A percentile compares a stretch with the other conserved stretches of the same genome.
These are phyloP conservation scores for Lophiotrema nucula DNA, from an alignment of 495 filamentous ascomycete species.

Conservation along the genomic window DNA sequence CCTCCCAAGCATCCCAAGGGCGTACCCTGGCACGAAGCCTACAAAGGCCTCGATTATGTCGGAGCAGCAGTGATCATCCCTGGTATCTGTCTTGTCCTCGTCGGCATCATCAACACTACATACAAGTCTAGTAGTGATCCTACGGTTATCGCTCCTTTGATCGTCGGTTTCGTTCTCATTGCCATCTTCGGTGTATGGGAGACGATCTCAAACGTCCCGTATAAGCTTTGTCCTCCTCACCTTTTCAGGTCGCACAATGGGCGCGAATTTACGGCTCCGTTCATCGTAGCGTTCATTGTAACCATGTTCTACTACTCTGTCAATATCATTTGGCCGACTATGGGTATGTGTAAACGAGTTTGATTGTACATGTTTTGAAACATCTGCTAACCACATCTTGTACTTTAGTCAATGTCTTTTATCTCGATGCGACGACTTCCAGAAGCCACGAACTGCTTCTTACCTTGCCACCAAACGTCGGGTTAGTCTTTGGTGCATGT, in stretches of 20 bases:
- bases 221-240: conserved; percentile 26
- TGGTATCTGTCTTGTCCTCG: conserved; percentile 40
- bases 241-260: conserved; percentile 31
- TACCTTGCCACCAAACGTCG: conserved; percentile 36
- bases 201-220: conserved; percentile 13
- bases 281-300: conserved; percentile 29
- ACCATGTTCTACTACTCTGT: conserved; percentile 38
- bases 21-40: conserved; percentile 36
- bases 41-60: conserved; percentile 39
- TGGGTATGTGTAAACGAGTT: too few relatives aligned
- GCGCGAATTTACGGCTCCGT: conserved; percentile 36
- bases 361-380: not conserved
- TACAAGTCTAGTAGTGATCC: conserved; percentile 20
- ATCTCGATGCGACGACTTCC: conserved; percentile 27
- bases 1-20: conserved; percentile 39
- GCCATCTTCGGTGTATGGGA: conserved; percentile 29
- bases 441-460: conserved; percentile 26
- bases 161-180: conserved; percentile 26
- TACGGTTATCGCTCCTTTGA: conserved; percentile 27
- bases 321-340: conserved; percentile 36
- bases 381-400: too few relatives aligned
- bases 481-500: conserved; percentile 35
- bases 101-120: conserved; percentile 40
- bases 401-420: conserved; percentile 39
- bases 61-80: conserved; percentile 35